These are phyloP conservation scores for Heracleum sosnowskyi DNA, from an alignment of 129 eudicot species.

Conservation along the genomic window DNA sequence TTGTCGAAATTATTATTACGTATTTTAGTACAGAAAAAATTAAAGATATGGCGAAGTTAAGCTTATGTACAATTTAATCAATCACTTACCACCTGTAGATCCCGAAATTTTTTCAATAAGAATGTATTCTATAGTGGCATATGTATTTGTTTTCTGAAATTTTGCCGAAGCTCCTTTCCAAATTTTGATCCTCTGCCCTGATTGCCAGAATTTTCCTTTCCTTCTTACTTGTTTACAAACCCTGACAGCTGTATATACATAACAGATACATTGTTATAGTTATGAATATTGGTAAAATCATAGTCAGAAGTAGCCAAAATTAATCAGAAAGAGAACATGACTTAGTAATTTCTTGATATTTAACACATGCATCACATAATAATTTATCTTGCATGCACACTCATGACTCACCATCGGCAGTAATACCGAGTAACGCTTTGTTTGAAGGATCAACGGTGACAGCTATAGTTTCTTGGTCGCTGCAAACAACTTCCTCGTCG, in stretches of 20 bases:
- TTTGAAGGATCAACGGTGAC: background rate
- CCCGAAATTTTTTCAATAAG: background rate
- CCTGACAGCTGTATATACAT: background rate
- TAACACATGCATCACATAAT: too few relatives aligned
- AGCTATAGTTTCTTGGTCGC: background rate
- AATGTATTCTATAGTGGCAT: background rate
- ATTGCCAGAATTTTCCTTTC: background rate
- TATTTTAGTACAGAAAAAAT: too few relatives aligned
- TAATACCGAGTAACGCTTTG: background rate
- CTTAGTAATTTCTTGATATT: too few relatives aligned
- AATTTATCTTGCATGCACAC: background rate
- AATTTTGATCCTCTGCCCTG: background rate
- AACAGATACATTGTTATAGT: too few relatives aligned
- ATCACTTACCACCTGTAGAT: background rate
- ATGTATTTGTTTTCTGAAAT: background rate
- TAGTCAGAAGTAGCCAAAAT: too few relatives aligned
- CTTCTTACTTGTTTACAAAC: background rate
- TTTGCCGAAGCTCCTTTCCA: background rate
- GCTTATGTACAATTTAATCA: background rate
- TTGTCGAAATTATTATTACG: too few relatives aligned
- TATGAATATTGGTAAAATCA: too few relatives aligned
- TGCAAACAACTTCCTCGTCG: background rate
- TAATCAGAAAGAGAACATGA: too few relatives aligned
- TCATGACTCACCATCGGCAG: background rate
- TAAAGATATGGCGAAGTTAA: too few relatives aligned